Conservation (phyloP, 768 basidiomycete genomes). For the Trametes villosa region DNA sequence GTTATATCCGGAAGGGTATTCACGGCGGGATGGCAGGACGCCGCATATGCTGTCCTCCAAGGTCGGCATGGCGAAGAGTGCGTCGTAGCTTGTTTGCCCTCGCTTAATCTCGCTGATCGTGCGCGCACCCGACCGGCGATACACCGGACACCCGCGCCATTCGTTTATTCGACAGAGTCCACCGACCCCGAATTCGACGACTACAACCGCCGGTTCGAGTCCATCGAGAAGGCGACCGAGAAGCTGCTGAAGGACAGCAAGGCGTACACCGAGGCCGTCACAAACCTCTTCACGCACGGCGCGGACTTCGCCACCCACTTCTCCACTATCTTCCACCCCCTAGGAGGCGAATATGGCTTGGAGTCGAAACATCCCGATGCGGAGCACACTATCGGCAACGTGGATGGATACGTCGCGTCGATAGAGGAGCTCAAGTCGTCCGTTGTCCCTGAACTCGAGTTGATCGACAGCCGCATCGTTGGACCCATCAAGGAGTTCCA, state of each 20-base stretch:
- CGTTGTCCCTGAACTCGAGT: slow-evolving; percentile 88
- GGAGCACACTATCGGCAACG: slow-evolving; percentile 76
- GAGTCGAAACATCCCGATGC: slow-evolving; percentile 78
- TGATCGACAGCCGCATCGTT: slow-evolving; percentile 86
- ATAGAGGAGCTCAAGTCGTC: slow-evolving; percentile 84
- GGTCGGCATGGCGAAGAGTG: slow-evolving; percentile 94
- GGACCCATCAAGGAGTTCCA: slow-evolving; percentile 91
- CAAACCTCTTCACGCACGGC: slow-evolving; percentile 71
- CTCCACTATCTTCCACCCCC: slow-evolving; percentile 63
- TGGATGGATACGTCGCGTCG: slow-evolving; percentile 67
- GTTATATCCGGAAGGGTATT: neutral
- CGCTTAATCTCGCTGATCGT: slow-evolving; percentile 27
- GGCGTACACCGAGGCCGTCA: slow-evolving; percentile 81
- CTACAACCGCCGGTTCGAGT: slow-evolving; percentile 73
- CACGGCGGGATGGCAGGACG: slow-evolving; percentile 53
- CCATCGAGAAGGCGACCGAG: slow-evolving; percentile 81
- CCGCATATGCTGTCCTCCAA: slow-evolving; percentile 88
- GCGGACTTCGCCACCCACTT: slow-evolving; percentile 69
- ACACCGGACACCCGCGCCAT: neutral
- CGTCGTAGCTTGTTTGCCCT: slow-evolving; percentile 14
- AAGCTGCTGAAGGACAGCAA: slow-evolving; percentile 93
- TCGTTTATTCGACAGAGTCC: slow-evolving; percentile 63
- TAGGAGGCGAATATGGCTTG: slow-evolving; percentile 78
- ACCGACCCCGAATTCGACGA: slow-evolving; percentile 91
- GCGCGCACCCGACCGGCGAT: slow-evolving; percentile 2